These are phyloP conservation scores for Xylaria castorea DNA, from an alignment of 495 filamentous ascomycete species.

Conservation along the genomic window DNA sequence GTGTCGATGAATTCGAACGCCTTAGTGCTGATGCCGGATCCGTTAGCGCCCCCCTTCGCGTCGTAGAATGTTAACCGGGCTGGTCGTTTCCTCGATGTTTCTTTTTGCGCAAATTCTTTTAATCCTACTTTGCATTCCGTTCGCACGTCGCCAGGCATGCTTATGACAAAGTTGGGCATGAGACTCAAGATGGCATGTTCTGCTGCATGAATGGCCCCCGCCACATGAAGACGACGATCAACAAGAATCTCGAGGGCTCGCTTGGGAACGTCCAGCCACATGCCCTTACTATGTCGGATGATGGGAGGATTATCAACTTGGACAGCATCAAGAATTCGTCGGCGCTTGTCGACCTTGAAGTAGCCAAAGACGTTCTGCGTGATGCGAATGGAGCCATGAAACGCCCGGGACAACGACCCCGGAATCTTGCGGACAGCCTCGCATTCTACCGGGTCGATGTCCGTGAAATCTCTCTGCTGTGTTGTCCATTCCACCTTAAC, in stretches of 20 bases:
- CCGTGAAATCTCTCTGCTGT: slow-evolving; percentile 90
- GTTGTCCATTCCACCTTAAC: slow-evolving; percentile 98
- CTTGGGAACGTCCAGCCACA: slow-evolving; percentile 94
- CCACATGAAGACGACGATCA: slow-evolving; percentile 74
- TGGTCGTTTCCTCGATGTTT: slow-evolving; percentile 75
- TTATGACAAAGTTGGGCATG: slow-evolving; percentile 88
- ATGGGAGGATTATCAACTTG: slow-evolving; percentile 94
- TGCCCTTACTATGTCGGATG: slow-evolving; percentile 80
- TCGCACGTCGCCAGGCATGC: slow-evolving; percentile 81
- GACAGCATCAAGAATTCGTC: slow-evolving; percentile 88
- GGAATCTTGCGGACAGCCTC: slow-evolving; percentile 76
- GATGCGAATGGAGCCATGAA: slow-evolving; percentile 84
- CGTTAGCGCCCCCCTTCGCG: slow-evolving; percentile 82
- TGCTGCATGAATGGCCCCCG: slow-evolving; percentile 91
- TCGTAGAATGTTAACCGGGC: slow-evolving; percentile 95
- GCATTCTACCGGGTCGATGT: slow-evolving; percentile 89
- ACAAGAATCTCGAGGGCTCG: slow-evolving; percentile 79
- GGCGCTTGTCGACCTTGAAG: slow-evolving; percentile 87
- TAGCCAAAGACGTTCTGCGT: slow-evolving; percentile 90
- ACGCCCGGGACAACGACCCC: slow-evolving; percentile 63
- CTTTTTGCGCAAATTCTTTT: slow-evolving; percentile 76
- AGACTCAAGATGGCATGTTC: slow-evolving; percentile 88
- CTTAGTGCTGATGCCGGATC: slow-evolving; percentile 85
- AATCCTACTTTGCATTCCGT: slow-evolving; percentile 87
- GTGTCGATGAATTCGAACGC: slow-evolving; percentile 91